Conservation (phyloP, 140 eudicot species). For the Anethum foeniculum region DNA sequence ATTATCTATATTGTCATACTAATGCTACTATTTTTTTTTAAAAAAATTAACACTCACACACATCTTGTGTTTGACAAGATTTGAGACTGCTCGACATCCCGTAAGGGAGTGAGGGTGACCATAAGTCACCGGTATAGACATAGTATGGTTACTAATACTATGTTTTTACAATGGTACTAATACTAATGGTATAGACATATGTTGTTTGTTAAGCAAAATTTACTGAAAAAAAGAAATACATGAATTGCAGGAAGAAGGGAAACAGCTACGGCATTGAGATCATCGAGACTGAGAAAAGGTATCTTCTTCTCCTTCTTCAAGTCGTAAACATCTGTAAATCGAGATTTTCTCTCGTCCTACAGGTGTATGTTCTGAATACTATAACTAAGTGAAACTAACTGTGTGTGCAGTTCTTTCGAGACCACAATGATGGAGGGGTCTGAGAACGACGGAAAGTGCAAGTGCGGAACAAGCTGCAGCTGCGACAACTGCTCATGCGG, state of each 20-base stretch:
- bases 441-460: conserved; percentile 61
- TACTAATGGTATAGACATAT: no score
- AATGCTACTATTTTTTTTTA: no score
- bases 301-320: not conserved
- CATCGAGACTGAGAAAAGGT: conserved; percentile 41
- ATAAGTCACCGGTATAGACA: no score
- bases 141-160: no score
- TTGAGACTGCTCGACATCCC: no score
- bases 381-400: not conserved
- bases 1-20: no score
- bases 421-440: conserved; percentile 32
- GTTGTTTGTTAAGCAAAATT: not conserved
- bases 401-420: conserved; percentile 26
- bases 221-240: not conserved
- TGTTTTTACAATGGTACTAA: no score
- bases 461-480: conserved; percentile 39
- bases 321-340: not conserved
- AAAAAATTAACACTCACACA: no score
- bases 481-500: conserved; percentile 10
- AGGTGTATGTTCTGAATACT: not conserved
- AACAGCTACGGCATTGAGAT: conserved; percentile 33
- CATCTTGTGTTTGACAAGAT: no score
- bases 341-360: not conserved
- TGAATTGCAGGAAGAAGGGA: conserved; percentile 54
- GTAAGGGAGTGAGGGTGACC: no score